Base-by-base conservation (phyloP, 108 stramenopile species). In the Discostella pseudostelligera region DNA sequence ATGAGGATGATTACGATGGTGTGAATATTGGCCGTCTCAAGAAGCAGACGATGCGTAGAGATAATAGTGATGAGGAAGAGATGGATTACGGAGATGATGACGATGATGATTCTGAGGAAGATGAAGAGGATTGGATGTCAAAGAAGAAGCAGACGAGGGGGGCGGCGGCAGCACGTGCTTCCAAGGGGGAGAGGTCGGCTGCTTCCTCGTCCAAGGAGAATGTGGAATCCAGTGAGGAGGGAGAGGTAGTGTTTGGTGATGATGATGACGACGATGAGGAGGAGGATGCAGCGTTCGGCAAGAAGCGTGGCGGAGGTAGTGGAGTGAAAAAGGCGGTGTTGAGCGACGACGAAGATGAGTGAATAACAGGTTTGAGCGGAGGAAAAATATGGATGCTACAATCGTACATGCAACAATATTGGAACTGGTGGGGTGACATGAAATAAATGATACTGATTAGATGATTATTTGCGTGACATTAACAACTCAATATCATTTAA, bases 1-100 rank as follows among this genome's bases (percentile, higher is more conserved):
- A 77, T 55, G 80, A 80, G 58, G 89, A 75, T 55, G 80, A 80
- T 39, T 94, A 91, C 51, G 89, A 91, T 55, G 83, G 81, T 11
- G 83, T 83, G 56, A 85, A 87, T 54, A 74, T 93, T 55, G 40
- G 72, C 11, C 70, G 57, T 8, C 42, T 87, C 40, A 87, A 86
- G 60, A 57, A 53, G 28, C 65, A 74, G 36, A 87, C 83, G 57
- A 80, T 81, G 47, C 68, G 76, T 1, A 79, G 63, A 26, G 72
- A 63, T 28, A 59, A 46, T 25, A 43, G 79, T 45, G 83, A 80
- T 3, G 88, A 85, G 17, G 83, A 81, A n/a, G 82, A 65, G 14
- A 51, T 78, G 59, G 83, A 85, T 59, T 85, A 86, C 75, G 86
- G 80, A 35, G 87, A 87, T 36, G 78, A 81, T 35, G 82, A 87